These are phyloP conservation scores for Ascomycota sp. DNA, from an alignment of 2,329 filamentous ascomycete species.

Conservation along the genomic window DNA sequence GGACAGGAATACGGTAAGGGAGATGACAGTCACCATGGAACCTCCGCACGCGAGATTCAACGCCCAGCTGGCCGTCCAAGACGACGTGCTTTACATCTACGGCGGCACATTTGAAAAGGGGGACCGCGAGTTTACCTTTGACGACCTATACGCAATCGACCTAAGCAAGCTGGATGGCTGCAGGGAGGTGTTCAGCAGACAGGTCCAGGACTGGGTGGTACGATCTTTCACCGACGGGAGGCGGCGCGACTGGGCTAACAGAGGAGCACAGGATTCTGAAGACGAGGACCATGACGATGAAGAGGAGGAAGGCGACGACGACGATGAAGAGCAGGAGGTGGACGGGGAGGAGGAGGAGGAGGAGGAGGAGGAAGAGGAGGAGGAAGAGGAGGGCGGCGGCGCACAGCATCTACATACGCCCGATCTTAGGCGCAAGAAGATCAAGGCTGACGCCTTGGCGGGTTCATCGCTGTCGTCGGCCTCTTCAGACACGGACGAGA, in stretches of 20 bases:
- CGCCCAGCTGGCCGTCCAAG: conserved; percentile 70
- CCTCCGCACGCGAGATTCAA: conserved; percentile 85
- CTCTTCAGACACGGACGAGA: conserved; percentile 20
- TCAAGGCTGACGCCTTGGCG: conserved; percentile 18
- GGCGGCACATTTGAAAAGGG: conserved; percentile 90
- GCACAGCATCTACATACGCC: conserved; percentile 23
- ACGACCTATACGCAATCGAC: conserved; percentile 82
- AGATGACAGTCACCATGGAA: conserved; percentile 50
- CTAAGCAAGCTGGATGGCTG: conserved; percentile 88
- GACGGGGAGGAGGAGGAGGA: conserved; percentile 29
- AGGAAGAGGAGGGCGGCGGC: conserved; percentile 27
- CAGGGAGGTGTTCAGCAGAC: conserved; percentile 68
- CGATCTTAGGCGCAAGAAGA: conserved; percentile 32
- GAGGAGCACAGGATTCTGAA: conserved; percentile 26
- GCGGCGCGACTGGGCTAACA: conserved; percentile 2
- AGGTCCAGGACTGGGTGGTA: conserved; percentile 64
- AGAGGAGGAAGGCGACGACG: conserved; percentile 37
- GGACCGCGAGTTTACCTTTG: conserved; percentile 85
- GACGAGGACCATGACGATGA: conserved; percentile 37
- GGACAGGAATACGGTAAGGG: conserved; percentile 33
- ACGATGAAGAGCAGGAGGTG: conserved; percentile 30
- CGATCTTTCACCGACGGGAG: conserved; percentile 8
- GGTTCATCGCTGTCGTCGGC: neutral
- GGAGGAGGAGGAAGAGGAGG: conserved; percentile 27
- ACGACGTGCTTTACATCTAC: conserved; percentile 81